These are phyloP conservation scores for Ophiobolus disseminans DNA, from an alignment of 2,329 filamentous ascomycete species.

Conservation along the genomic window DNA sequence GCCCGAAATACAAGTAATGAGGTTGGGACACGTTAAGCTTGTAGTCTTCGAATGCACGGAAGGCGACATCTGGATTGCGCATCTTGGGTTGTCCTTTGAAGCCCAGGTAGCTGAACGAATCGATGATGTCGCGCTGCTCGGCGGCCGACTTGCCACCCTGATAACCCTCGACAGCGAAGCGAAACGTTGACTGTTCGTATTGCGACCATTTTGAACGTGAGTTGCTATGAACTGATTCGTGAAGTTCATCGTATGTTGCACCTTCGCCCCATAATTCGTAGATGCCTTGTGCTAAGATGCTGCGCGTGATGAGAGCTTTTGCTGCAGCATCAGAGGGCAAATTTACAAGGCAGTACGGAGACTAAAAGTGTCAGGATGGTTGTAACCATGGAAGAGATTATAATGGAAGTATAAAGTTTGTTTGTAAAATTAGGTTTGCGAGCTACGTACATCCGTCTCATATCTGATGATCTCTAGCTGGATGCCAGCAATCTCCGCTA, in stretches of 20 bases:
- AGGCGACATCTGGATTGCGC: conserved; percentile 71
- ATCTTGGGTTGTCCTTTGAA: conserved; percentile 82
- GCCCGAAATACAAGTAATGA: conserved; percentile 72
- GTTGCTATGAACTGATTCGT: conserved; percentile 66
- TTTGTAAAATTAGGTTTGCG: too few relatives aligned
- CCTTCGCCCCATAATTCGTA: conserved; percentile 89
- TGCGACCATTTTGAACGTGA: conserved; percentile 70
- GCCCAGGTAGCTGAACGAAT: conserved; percentile 78
- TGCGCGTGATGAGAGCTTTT: conserved; percentile 71
- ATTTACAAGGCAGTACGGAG: conserved; percentile 82
- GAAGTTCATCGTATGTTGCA: conserved; percentile 70
- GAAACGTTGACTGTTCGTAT: conserved; percentile 75
- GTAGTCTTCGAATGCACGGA: conserved; percentile 86
- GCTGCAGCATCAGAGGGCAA: conserved; percentile 71
- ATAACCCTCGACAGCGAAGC: conserved; percentile 84
- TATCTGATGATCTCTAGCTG: conserved; percentile 78
- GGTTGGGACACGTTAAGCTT: conserved; percentile 60
- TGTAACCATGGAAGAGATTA: not conserved
- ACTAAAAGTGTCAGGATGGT: conserved; percentile 59
- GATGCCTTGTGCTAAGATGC: conserved; percentile 81
- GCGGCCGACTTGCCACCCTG: conserved; percentile 71
- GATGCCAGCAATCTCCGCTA: conserved; percentile 73
- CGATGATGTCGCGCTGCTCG: conserved; percentile 76
- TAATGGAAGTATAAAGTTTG: not conserved
- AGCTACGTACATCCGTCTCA: conserved; percentile 69